These are phyloP conservation scores for Beauveria varroae DNA, from an alignment of 2,329 filamentous ascomycete species.

Conservation along the genomic window DNA sequence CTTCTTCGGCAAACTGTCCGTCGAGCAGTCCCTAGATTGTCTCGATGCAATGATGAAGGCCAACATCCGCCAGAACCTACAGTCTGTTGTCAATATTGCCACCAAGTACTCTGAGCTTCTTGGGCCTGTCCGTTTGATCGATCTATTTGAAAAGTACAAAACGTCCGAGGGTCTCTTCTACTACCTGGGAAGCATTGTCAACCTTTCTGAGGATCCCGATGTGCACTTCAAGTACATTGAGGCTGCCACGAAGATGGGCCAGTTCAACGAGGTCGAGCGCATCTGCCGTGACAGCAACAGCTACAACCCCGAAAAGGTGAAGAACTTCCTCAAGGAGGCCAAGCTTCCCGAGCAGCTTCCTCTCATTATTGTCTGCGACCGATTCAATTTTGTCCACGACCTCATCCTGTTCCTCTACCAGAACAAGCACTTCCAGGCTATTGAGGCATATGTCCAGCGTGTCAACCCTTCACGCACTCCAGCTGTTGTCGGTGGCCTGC, in stretches of 20 bases:
- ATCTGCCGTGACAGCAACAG: slow-evolving; percentile 90
- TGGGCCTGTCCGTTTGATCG: slow-evolving; percentile 78
- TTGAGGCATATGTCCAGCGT: slow-evolving; percentile 94
- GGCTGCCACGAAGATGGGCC: slow-evolving; percentile 85
- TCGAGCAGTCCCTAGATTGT: slow-evolving; percentile 90
- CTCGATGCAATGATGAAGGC: slow-evolving; percentile 92
- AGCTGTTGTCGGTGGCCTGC: slow-evolving; percentile 82
- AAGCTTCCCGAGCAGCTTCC: slow-evolving; percentile 87
- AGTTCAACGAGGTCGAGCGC: slow-evolving; percentile 92
- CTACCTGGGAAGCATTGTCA: slow-evolving; percentile 96
- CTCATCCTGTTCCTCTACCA: slow-evolving; percentile 95
- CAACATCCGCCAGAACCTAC: slow-evolving; percentile 96
- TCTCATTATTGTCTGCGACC: slow-evolving; percentile 95
- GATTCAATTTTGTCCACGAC: slow-evolving; percentile 98
- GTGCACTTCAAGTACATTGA: slow-evolving; percentile 99
- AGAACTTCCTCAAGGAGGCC: slow-evolving; percentile 98
- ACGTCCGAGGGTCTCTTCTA: slow-evolving; percentile 96
- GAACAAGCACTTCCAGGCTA: slow-evolving; percentile 98
- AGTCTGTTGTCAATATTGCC: slow-evolving; percentile 87
- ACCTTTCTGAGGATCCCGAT: slow-evolving; percentile 88
- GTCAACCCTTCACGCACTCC: slow-evolving; percentile 90
- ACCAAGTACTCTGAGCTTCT: slow-evolving; percentile 97
- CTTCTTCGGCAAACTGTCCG: slow-evolving; percentile 90
- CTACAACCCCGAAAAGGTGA: slow-evolving; percentile 91
- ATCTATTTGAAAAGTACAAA: slow-evolving; percentile 95